These are phyloP conservation scores for Psilocybe cubensis DNA, from an alignment of 768 basidiomycete species.

Conservation along the genomic window DNA sequence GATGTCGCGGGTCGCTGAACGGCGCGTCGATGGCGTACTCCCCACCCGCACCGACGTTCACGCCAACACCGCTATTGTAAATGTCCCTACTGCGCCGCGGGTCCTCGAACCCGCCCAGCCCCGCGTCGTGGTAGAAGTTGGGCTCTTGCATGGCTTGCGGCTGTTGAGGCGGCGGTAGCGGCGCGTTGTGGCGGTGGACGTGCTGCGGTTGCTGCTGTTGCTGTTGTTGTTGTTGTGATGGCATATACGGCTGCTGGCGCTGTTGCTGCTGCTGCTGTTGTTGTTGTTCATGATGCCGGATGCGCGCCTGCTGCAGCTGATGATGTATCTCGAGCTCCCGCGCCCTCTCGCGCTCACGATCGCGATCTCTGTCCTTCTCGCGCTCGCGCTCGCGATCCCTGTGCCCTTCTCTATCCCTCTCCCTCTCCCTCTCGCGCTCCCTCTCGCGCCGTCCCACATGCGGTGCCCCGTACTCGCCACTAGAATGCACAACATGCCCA, in stretches of 20 bases:
- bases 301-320: no score
- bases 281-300: no score
- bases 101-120: no score
- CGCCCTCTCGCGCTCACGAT: constrained; percentile 9
- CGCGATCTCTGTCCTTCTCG: constrained; percentile 15
- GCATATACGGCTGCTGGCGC: no score
- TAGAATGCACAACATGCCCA: neutral
- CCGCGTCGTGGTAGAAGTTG: no score
- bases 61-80: neutral
- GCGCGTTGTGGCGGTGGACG: constrained; percentile 12
- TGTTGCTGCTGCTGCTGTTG: no score
- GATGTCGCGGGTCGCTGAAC: no score
- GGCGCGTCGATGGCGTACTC: no score
- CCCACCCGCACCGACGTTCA: no score
- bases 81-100: neutral
- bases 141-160: neutral
- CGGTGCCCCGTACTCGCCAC: neutral
- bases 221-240: constrained; percentile 13
- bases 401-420: constrained; percentile 10
- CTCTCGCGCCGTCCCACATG: constrained; percentile 5
- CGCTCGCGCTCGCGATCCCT: constrained; percentile 10
- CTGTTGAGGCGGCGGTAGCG: neutral
- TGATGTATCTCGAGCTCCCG: constrained; percentile 7
- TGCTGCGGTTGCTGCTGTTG: constrained; percentile 12
- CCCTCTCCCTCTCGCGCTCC: constrained; percentile 2